Evolutionary conservation across 2,329 filamentous ascomycete genomes (phyloP).

Genomic region (Didymella pinodella): DNA sequence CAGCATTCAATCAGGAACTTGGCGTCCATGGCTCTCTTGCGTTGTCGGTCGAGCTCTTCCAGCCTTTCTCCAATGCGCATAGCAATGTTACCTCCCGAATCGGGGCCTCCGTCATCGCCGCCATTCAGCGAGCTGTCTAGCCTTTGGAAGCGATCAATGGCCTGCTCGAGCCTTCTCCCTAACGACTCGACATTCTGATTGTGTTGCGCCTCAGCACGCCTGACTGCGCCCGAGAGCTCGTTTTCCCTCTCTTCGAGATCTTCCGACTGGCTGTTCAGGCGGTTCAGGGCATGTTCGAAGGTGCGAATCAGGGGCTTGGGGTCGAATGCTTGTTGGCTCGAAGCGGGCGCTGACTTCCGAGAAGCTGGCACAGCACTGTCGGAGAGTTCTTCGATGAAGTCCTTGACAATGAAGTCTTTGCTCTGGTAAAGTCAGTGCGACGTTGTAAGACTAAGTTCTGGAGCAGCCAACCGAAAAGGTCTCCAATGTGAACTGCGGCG

Average conservation of each 20-base stretch:
- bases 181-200: conserved; percentile 88
- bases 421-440: conserved; percentile 40
- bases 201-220: conserved; percentile 90
- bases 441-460: not conserved
- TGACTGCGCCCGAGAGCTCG: conserved; percentile 86
- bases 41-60: conserved; percentile 92
- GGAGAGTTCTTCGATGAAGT: conserved; percentile 93
- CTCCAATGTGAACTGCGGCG: conserved; percentile 84
- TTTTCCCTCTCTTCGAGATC: conserved; percentile 91
- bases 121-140: conserved; percentile 84
- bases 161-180: conserved; percentile 87
- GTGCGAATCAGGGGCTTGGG: conserved; percentile 95
- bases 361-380: conserved; percentile 81
- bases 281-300: conserved; percentile 80
- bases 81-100: conserved; percentile 81
- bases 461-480: conserved; percentile 61
- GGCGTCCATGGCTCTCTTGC: conserved; percentile 87
- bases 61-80: conserved; percentile 94
- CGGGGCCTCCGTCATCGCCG: conserved; percentile 61
- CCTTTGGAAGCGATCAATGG: conserved; percentile 89
- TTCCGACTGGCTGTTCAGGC: conserved; percentile 75
- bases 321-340: conserved; percentile 70
- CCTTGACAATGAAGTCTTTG: conserved; percentile 92
- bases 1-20: conserved; percentile 97
- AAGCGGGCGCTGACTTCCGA: conserved; percentile 73